Conservation (phyloP, 768 basidiomycete species). For the Panaeolus papilionaceus region DNA sequence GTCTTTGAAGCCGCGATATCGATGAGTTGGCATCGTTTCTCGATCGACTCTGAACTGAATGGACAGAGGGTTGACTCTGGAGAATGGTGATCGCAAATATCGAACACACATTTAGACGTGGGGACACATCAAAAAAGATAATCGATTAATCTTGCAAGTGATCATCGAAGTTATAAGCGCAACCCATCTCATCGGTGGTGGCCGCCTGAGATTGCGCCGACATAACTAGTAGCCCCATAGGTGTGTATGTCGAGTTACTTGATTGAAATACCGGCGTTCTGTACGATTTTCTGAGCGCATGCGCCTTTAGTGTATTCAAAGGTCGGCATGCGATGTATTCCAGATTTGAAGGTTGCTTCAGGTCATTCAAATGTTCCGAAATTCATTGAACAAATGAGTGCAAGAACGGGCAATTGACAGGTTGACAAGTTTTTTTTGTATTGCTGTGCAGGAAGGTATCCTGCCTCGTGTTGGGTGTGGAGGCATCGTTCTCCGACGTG, state of each 20-base stretch:
- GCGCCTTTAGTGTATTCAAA: background rate
- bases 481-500: constrained; percentile 11
- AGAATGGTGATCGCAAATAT: background rate
- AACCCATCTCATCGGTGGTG: background rate
- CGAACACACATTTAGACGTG: background rate
- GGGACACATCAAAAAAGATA: background rate
- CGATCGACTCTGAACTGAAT: background rate
- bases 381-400: background rate
- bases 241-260: background rate
- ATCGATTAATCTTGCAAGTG: constrained; percentile 4
- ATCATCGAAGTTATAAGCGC: constrained; percentile 6
- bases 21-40: background rate
- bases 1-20: background rate
- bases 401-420: constrained; percentile 8
- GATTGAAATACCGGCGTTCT: background rate
- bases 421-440: constrained; percentile 1
- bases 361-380: background rate
- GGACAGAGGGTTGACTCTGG: constrained; percentile 7
- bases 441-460: background rate
- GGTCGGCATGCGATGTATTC: background rate
- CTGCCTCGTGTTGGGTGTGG: constrained; percentile 10
- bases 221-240: background rate
- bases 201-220: constrained; percentile 1
- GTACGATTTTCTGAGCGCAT: background rate
- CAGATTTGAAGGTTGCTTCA: background rate